phyloP scores from a whole-genome alignment of 2,329 filamentous ascomycete genomes.

The Aphanocladium album region DNA sequence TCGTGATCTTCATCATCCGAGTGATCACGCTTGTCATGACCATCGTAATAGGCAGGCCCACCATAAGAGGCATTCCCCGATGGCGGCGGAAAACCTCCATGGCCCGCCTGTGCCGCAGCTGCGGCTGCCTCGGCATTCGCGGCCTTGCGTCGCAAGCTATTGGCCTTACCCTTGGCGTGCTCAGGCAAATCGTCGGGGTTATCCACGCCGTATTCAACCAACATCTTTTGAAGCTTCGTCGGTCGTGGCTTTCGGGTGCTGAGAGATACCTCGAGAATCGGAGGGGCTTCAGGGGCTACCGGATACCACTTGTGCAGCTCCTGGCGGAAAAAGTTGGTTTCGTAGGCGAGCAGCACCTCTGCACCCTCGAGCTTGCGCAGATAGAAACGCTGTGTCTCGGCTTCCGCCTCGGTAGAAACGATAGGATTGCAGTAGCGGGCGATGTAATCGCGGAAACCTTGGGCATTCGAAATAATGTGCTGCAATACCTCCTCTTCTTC shows the following conservation, averaged over 20 bases:
- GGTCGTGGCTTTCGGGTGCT: constrained; percentile 94
- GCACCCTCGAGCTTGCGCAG: constrained; percentile 95
- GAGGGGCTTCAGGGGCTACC: constrained; percentile 79
- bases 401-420: constrained; percentile 76
- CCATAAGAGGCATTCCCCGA: constrained; percentile 21
- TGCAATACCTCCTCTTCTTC: constrained; percentile 85
- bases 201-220: constrained; percentile 81
- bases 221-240: constrained; percentile 93
- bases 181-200: constrained; percentile 88
- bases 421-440: constrained; percentile 74
- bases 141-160: constrained; percentile 67
- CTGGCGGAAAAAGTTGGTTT: constrained; percentile 97
- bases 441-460: constrained; percentile 79
- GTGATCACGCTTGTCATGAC: not conserved
- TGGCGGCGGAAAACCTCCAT: constrained; percentile 19
- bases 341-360: constrained; percentile 82
- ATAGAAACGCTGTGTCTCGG: constrained; percentile 88
- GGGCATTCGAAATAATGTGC: constrained; percentile 81
- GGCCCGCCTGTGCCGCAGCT: constrained; percentile 24
- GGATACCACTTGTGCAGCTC: constrained; percentile 93
- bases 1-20: not conserved
- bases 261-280: constrained; percentile 77
- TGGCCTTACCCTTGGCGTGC: constrained; percentile 72
- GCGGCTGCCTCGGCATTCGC: constrained; percentile 52
- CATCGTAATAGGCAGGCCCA: constrained; percentile 16